Evolutionary conservation across 352 stramenopile genomes (phyloP).

Genomic region (Pythium oligandrum): DNA sequence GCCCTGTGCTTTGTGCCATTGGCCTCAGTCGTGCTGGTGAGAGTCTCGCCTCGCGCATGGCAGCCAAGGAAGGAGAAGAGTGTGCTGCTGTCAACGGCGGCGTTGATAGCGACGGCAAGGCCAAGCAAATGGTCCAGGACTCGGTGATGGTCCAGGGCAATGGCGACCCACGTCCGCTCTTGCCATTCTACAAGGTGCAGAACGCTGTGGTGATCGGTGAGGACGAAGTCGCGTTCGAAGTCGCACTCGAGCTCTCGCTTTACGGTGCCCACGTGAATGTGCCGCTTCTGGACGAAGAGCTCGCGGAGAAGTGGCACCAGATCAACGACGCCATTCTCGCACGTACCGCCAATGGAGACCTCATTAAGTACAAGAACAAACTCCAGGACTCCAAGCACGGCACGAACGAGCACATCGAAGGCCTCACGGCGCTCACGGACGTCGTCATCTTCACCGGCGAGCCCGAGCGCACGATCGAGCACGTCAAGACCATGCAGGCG

Average conservation of each 20-base stretch:
- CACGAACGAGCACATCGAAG: constrained; percentile 23
- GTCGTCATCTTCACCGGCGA: constrained; percentile 65
- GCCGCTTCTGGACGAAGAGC: constrained; percentile 52
- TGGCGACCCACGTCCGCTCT: constrained; percentile 31
- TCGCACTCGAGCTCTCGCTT: constrained; percentile 54
- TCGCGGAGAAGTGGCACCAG: constrained; percentile 45
- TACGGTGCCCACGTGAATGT: constrained; percentile 63
- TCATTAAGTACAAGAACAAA: constrained; percentile 70
- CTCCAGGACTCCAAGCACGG: constrained; percentile 21
- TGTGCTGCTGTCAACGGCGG: constrained; percentile 3
- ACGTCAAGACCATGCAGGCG: constrained; percentile 41
- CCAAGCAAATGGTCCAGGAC: constrained; percentile 12
- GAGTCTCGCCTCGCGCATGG: constrained; percentile 14
- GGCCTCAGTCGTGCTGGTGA: constrained; percentile 50
- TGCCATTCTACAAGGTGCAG: constrained; percentile 31
- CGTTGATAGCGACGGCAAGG: constrained; percentile 7
- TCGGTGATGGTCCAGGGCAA: constrained; percentile 15
- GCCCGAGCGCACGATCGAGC: constrained; percentile 31
- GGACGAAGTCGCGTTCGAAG: constrained; percentile 57
- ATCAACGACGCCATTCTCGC: constrained; percentile 54
- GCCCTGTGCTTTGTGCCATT: constrained; percentile 53
- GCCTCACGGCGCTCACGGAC: constrained; percentile 36
- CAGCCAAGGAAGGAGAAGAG: constrained; percentile 2
- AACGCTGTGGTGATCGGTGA: constrained; percentile 61
- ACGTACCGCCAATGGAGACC: constrained; percentile 45